Conservation (phyloP, 257 asterid species). For the Mitragyna speciosa region DNA sequence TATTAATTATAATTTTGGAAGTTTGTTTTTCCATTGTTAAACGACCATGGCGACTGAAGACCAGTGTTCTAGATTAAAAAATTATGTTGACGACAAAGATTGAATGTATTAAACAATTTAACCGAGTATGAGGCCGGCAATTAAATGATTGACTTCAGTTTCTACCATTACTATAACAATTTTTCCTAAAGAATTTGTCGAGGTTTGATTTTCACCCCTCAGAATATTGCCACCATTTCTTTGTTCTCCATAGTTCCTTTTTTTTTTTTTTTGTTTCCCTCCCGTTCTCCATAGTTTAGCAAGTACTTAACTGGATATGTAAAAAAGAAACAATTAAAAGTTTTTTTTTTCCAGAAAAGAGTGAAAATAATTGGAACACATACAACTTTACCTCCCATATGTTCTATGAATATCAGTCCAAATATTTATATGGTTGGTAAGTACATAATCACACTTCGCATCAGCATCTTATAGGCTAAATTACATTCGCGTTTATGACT, state of each 20-base stretch:
- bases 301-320: too few relatives aligned
- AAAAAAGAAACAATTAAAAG: neutral
- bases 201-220: neutral
- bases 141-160: neutral
- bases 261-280: too few relatives aligned
- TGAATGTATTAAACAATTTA: neutral
- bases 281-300: too few relatives aligned
- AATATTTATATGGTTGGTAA: neutral
- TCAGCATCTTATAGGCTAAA: neutral
- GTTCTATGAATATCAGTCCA: neutral
- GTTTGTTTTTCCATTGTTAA: neutral
- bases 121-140: neutral
- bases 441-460: neutral
- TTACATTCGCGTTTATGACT: neutral
- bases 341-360: neutral
- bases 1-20: neutral
- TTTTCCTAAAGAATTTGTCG: neutral
- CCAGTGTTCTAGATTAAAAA: neutral
- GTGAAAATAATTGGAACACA: neutral
- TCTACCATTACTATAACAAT: too few relatives aligned
- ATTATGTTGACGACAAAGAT: neutral
- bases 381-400: neutral
- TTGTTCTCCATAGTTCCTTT: too few relatives aligned
- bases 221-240: neutral
- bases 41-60: neutral